Conservation (phyloP, 129 eudicot genomes). For the Apium graveolens region DNA sequence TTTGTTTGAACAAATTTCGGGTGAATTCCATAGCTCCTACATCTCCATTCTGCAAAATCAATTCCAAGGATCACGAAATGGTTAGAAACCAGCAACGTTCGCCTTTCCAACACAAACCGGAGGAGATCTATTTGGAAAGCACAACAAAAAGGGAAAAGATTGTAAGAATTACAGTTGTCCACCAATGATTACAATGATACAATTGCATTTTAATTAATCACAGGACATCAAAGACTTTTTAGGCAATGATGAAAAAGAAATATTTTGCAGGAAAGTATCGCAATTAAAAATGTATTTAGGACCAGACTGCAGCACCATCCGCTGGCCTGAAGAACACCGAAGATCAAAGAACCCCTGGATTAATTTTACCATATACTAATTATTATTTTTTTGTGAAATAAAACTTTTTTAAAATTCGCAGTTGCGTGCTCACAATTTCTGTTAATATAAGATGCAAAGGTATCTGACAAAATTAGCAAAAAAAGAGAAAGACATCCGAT, state of each 20-base stretch:
- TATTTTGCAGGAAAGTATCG: neutral
- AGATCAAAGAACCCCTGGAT: neutral
- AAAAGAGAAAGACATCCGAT: neutral
- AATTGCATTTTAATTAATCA: neutral
- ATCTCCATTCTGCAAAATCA: slow-evolving; percentile 58
- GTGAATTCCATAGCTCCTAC: slow-evolving; percentile 59
- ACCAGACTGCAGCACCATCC: neutral
- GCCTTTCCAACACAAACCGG: neutral
- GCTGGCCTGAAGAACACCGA: neutral
- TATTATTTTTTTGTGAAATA: neutral
- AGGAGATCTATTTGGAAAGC: neutral
- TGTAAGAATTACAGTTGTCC: neutral
- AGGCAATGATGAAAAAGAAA: neutral
- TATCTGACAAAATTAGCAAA: neutral
- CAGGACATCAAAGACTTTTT: neutral
- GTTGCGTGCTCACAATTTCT: neutral
- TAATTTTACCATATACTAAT: neutral
- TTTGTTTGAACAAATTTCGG: slow-evolving; percentile 54
- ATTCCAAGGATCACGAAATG: neutral
- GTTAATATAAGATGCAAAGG: neutral
- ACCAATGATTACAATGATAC: neutral
- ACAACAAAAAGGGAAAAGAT: neutral
- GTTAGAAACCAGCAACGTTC: neutral
- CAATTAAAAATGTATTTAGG: neutral
- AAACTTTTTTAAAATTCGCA: neutral